These are phyloP conservation scores for Thalassia testudinum DNA, from an alignment of 116 monocot genomes.

Conservation along the genomic window DNA sequence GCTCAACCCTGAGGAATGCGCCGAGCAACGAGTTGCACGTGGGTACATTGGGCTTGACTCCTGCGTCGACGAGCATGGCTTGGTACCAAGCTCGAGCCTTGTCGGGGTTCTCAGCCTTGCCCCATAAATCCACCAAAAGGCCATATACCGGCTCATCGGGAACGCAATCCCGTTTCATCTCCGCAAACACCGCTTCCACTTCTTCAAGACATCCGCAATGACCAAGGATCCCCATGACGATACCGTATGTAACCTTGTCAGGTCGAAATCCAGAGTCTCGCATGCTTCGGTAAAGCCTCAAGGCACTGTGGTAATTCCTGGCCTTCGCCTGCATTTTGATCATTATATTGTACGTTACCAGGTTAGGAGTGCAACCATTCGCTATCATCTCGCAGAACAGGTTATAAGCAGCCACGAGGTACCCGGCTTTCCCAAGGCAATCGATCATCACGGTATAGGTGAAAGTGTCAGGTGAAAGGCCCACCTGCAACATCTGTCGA, in stretches of 20 bases:
- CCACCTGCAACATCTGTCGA: conserved; percentile 47
- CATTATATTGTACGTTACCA: conserved; percentile 97
- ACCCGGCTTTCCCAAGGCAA: conserved; percentile 88
- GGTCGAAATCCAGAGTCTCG: conserved; percentile 79
- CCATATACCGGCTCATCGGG: conserved; percentile 92
- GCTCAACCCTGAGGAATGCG: conserved; percentile 50
- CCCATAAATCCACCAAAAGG: conserved; percentile 89
- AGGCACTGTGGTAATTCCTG: conserved; percentile 55
- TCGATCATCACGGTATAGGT: conserved; percentile 98
- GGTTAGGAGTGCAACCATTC: conserved; percentile 72
- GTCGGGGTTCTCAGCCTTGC: conserved; percentile 73
- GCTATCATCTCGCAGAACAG: conserved; percentile 85
- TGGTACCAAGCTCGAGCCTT: conserved; percentile 71
- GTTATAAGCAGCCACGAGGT: conserved; percentile 61
- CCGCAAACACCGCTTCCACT: conserved; percentile 55
- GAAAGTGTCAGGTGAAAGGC: conserved; percentile 88
- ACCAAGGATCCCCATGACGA: conserved; percentile 86
- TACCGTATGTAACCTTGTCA: conserved; percentile 89
- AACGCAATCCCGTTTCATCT: conserved; percentile 71
- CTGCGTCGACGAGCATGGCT: conserved; percentile 69
- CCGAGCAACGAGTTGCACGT: conserved; percentile 90
- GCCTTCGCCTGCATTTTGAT: conserved; percentile 86
- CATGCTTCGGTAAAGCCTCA: conserved; percentile 81
- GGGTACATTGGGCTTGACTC: conserved; percentile 73
- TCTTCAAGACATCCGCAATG: conserved; percentile 68